Conservation (phyloP, 2,329 filamentous ascomycete species). For the Nemania sp. region DNA sequence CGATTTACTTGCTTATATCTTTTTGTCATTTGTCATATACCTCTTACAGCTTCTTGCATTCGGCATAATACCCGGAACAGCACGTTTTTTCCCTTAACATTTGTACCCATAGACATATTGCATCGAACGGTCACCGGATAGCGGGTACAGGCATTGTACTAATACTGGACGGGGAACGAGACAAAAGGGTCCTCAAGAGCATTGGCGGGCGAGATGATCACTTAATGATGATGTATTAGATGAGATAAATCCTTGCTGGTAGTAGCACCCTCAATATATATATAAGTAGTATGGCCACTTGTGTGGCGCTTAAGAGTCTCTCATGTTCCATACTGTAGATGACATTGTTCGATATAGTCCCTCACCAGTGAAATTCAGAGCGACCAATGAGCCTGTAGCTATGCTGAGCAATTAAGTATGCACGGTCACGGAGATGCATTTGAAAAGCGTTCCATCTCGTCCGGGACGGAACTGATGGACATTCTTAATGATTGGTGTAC, state of each 20-base stretch:
- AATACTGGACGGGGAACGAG: conserved; percentile 20
- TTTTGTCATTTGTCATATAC: not conserved
- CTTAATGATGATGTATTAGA: conserved; percentile 25
- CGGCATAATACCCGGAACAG: conserved; percentile 8
- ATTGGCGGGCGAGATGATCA: conserved; percentile 16
- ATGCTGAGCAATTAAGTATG: no score
- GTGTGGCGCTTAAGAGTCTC: no score
- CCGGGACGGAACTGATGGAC: no score
- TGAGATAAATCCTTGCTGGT: not conserved
- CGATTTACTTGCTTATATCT: not conserved
- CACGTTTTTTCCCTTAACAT: not conserved
- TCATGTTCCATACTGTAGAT: no score
- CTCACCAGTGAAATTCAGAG: no score
- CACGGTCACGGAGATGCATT: no score
- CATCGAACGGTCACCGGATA: conserved; percentile 16
- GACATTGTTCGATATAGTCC: no score
- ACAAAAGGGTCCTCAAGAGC: conserved; percentile 9
- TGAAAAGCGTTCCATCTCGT: no score
- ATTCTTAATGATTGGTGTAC: no score
- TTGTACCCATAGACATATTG: conserved; percentile 16
- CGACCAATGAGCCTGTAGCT: no score
- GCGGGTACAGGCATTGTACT: conserved; percentile 11
- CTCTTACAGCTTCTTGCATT: no score
- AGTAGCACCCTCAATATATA: conserved; percentile 1
- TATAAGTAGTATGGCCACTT: not conserved